Evolutionary conservation across 768 basidiomycete genomes (phyloP).

Genomic region (Xerocomellus chrysenteron): DNA sequence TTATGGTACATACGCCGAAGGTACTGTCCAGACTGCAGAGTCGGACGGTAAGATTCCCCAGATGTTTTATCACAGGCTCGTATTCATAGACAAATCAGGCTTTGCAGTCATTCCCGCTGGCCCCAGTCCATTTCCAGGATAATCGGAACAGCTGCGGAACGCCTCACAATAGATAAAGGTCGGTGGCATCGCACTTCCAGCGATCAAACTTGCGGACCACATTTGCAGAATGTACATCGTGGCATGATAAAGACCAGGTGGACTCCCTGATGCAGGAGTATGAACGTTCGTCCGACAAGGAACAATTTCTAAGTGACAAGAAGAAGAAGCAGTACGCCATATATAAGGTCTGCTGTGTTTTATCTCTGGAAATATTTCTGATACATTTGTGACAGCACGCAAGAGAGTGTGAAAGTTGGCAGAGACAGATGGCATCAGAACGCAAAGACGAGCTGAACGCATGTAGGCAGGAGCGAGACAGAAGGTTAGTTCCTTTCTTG

Average conservation of each 20-base stretch:
- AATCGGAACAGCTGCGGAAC: too few species aligned
- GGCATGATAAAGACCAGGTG: background rate
- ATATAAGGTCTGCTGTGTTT: background rate
- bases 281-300: background rate
- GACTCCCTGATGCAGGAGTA: background rate
- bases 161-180: too few species aligned
- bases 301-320: background rate
- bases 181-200: background rate
- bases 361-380: background rate
- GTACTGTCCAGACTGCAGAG: background rate
- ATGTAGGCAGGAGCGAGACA: background rate
- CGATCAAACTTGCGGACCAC: background rate
- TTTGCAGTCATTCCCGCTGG: background rate
- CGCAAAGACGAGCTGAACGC: background rate
- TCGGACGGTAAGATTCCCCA: background rate
- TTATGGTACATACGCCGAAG: background rate
- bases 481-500: background rate
- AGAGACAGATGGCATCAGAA: too few species aligned
- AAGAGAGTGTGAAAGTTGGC: background rate
- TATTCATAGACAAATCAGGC: background rate
- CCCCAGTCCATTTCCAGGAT: too few species aligned
- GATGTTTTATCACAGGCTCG: background rate
- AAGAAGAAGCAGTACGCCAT: background rate
- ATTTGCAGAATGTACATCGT: background rate
- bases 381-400: background rate